phyloP scores from a whole-genome alignment of 2,329 filamentous ascomycete species.

The Verticillium alfalfae region DNA sequence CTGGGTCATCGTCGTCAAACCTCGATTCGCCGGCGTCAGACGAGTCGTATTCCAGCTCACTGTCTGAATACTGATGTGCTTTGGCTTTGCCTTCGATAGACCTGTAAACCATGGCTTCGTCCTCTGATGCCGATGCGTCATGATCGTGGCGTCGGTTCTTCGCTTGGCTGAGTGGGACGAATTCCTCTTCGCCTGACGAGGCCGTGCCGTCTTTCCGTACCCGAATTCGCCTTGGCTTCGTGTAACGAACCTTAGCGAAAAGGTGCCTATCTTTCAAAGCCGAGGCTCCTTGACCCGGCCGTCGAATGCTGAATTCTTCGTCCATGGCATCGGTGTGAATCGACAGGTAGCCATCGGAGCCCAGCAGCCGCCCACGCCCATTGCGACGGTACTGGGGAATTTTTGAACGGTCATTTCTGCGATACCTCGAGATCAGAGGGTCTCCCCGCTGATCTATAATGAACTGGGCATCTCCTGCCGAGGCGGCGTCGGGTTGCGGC shows the following conservation, averaged over 20 bases:
- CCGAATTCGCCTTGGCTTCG: slow-evolving; percentile 32
- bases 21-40: slow-evolving; percentile 27
- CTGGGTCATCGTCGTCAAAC: slow-evolving; percentile 32
- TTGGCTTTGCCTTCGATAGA: slow-evolving; percentile 63
- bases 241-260: slow-evolving; percentile 33
- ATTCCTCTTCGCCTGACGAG: slow-evolving; percentile 32
- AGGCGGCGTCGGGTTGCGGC: slow-evolving; percentile 16
- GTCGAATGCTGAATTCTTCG: slow-evolving; percentile 47
- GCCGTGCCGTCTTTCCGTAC: slow-evolving; percentile 18
- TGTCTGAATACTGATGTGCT: slow-evolving; percentile 35
- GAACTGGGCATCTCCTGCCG: slow-evolving; percentile 36
- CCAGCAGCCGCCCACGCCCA: slow-evolving; percentile 67
- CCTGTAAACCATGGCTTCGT: slow-evolving; percentile 53
- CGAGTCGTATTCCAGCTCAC: slow-evolving; percentile 43
- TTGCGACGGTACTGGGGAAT: slow-evolving; percentile 66
- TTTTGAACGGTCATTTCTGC: slow-evolving; percentile 64
- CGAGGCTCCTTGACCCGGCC: slow-evolving; percentile 35
- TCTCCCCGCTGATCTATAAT: slow-evolving; percentile 73
- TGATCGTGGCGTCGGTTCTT: slow-evolving; percentile 18
- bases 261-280: slow-evolving; percentile 41
- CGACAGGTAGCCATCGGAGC: slow-evolving; percentile 50
- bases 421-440: slow-evolving; percentile 67
- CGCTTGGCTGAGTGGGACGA: slow-evolving; percentile 32
- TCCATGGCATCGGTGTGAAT: slow-evolving; percentile 62
- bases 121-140: slow-evolving; percentile 36